Evolutionary conservation across 345 rosid genomes (phyloP).

Genomic region (Tarenaya hassleriana): DNA sequence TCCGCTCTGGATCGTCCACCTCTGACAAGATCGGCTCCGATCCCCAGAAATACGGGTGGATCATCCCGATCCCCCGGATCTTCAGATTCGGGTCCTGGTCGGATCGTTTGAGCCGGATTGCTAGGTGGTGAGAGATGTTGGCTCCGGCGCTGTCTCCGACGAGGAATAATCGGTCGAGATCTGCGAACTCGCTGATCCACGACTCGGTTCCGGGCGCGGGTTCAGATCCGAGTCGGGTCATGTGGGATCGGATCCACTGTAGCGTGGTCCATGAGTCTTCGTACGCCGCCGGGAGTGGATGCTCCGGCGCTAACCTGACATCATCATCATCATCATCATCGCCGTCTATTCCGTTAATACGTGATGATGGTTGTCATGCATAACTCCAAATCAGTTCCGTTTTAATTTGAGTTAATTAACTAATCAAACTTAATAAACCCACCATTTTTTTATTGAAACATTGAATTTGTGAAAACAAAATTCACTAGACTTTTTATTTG

Average conservation of each 20-base stretch:
- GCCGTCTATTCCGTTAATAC: constrained; percentile 4
- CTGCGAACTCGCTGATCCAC: constrained; percentile 51
- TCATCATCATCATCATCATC: too few species aligned
- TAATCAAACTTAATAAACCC: too few species aligned
- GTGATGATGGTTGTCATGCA: background rate
- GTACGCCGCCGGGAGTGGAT: constrained; percentile 61
- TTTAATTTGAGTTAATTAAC: too few species aligned
- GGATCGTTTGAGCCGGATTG: constrained; percentile 30
- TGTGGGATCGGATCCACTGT: constrained; percentile 39
- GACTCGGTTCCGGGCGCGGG: constrained; percentile 21
- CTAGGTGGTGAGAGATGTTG: constrained; percentile 61
- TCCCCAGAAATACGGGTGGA: constrained; percentile 74
- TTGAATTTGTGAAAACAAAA: too few species aligned
- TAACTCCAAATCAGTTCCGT: background rate
- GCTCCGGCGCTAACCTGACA: constrained; percentile 56
- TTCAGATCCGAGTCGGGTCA: background rate
- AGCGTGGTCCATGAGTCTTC: constrained; percentile 73
- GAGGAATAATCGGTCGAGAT: constrained; percentile 40
- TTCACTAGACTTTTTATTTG: too few species aligned
- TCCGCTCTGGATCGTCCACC: constrained; percentile 32
- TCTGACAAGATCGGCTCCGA: constrained; percentile 53
- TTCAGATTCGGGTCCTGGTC: constrained; percentile 20
- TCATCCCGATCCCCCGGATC: constrained; percentile 56
- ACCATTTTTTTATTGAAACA: too few species aligned
- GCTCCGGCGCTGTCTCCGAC: constrained; percentile 79